Percentiles rank a stretch among this genome's conserved stretches.
Conservation (phyloP, 2,329 filamentous ascomycete species). For the Epichloe sp. region DNA sequence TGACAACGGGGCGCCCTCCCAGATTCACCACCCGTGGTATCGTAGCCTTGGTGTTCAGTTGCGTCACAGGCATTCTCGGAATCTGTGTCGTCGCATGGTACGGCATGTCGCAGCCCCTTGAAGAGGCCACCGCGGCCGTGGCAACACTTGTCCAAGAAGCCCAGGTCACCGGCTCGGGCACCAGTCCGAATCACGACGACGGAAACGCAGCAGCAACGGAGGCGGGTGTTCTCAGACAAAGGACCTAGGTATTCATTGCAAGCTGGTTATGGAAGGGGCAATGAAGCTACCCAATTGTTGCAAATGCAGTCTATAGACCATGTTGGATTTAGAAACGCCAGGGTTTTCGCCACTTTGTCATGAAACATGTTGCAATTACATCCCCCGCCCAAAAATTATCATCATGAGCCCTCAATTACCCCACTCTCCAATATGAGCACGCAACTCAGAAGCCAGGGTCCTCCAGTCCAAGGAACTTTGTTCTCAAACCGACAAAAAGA, state of each 20-base stretch:
- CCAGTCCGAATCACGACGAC: background rate
- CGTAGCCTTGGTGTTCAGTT: slow-evolving; percentile 62
- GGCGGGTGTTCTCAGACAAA: background rate
- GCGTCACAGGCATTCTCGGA: slow-evolving; percentile 54
- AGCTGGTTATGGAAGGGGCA: background rate
- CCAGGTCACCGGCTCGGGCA: background rate
- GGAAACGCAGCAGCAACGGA: background rate
- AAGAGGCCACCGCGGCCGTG: slow-evolving; percentile 2
- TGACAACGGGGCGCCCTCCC: slow-evolving; percentile 1
- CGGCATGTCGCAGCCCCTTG: slow-evolving; percentile 24
- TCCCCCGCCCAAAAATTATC: no score
- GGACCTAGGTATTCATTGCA: background rate
- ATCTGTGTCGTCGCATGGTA: slow-evolving; percentile 55
- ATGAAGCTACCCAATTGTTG: no score
- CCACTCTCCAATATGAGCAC: no score
- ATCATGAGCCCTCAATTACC: no score
- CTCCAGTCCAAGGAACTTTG: no score
- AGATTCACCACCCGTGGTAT: slow-evolving; percentile 58
- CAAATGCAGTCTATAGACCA: no score
- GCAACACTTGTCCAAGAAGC: slow-evolving; percentile 5
- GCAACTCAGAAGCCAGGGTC: no score
- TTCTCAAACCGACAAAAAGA: background rate
- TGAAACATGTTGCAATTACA: no score
- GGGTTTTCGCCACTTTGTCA: no score
- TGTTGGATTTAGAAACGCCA: no score